Conservation (phyloP, 1,284 basidiomycete genomes). For the Athelia sp. region DNA sequence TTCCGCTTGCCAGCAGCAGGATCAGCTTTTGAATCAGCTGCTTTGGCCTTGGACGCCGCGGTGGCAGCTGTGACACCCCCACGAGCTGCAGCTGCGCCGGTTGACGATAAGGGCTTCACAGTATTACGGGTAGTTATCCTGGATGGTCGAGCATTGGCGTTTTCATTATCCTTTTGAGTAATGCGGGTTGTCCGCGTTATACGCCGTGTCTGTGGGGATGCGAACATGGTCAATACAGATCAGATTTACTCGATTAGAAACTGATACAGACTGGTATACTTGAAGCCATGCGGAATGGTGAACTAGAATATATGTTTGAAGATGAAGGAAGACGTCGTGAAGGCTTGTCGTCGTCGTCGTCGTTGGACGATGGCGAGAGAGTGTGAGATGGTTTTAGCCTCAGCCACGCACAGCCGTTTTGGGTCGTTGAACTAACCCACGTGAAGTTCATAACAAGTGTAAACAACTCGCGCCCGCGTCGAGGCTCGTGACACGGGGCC, state of each 20-base stretch:
- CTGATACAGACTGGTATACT: constrained; percentile 23
- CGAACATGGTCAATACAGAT: background rate
- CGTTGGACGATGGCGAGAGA: background rate
- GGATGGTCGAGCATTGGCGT: constrained; percentile 52
- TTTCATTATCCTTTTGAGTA: constrained; percentile 60
- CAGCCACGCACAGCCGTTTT: background rate
- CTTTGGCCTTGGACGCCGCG: constrained; percentile 47
- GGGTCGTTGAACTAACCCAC: background rate
- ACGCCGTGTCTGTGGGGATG: constrained; percentile 45
- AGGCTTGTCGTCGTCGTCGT: background rate
- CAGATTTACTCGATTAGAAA: constrained; percentile 1
- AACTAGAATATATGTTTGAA: background rate
- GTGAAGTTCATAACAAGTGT: background rate
- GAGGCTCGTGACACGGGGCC: background rate
- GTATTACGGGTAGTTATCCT: constrained; percentile 42
- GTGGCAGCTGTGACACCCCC: constrained; percentile 33
- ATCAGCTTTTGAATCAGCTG: constrained; percentile 36
- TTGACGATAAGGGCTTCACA: constrained; percentile 47
- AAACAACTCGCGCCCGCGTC: background rate
- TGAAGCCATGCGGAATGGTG: constrained; percentile 13
- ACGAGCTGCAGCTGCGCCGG: constrained; percentile 35
- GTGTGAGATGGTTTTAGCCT: background rate
- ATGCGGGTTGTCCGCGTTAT: constrained; percentile 50
- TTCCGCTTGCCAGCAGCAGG: constrained; percentile 58
- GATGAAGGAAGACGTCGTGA: background rate